Evolutionary conservation across 148 eudicot genomes (phyloP), one percentile per base, ranked within the genome.

Genomic region (Cornus suecica): DNA sequence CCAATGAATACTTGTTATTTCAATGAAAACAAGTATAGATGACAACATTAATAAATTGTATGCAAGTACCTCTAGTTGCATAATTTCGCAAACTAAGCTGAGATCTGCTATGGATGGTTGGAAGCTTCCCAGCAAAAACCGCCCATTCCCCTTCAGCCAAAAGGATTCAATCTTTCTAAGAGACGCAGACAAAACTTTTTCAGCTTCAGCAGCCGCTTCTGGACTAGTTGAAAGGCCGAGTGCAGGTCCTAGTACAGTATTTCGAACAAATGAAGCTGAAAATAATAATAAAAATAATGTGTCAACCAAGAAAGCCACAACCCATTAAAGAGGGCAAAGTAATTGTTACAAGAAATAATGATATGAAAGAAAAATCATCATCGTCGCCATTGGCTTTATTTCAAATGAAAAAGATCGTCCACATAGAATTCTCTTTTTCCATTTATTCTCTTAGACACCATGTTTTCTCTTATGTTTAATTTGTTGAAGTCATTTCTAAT

Each of bases 21-120:
- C 15, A 1, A 5, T 58, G 5, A 58, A 4, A 58, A n/a, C 1
- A 58, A 58, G 62, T 28, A n/a, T 15, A 54, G 2, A 66, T 8
- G 14, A 61, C 28, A 63, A 61, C 26, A 27, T 30, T 3, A 18
- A 69, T 34, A 30, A 15, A 34, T 24, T 2, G 32, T 34, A 69
- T 52, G 20, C 70, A 22, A 72, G 84, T 75, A 92, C 98, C 98
- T 94, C 93, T 60, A 94, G 88, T 73, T 90, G 95, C 98, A 92
- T 90, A 76, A 94, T 81, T 85, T 92, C 97, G 78, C 95, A 92
- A 65, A 86, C 93, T 67, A 94, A 88, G 79, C 87, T 84, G 71
- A 94, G 87, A 82, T 94, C 97, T 52, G 95, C 98, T 56, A 94
- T 89, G 71, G 98, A 91, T 31, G 95, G 97, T 79, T 89, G 84